Evolutionary conservation across 768 basidiomycete genomes (phyloP).

Genomic region (Paxillus involutus): DNA sequence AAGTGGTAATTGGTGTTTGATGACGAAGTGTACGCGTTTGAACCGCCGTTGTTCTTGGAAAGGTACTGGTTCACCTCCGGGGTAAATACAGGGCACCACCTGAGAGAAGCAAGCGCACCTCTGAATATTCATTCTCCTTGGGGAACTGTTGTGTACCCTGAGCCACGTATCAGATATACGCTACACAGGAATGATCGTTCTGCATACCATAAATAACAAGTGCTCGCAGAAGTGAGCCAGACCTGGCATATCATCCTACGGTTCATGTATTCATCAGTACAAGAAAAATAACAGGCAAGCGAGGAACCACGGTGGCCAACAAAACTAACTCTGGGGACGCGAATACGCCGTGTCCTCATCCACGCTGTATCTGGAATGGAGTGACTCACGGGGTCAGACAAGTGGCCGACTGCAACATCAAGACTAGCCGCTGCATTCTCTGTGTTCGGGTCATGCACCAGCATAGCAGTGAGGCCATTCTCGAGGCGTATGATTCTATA

Average conservation of each 20-base stretch:
- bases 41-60: constrained; percentile 79
- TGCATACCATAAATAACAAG: constrained; percentile 86
- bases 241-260: constrained; percentile 84
- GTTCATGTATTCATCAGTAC: neutral
- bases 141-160: constrained; percentile 85
- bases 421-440: constrained; percentile 96
- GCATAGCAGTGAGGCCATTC: constrained; percentile 84
- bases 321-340: neutral
- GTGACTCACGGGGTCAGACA: constrained; percentile 81
- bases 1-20: constrained; percentile 91
- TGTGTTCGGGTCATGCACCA: constrained; percentile 81
- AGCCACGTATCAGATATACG: constrained; percentile 1
- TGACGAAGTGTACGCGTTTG: constrained; percentile 92
- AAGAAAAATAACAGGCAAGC: neutral
- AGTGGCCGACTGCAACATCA: constrained; percentile 92
- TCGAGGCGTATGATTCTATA: constrained; percentile 82
- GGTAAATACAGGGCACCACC: neutral
- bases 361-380: neutral
- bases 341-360: neutral
- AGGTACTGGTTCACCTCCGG: constrained; percentile 49
- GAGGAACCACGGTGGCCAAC: neutral
- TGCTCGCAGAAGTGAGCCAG: constrained; percentile 97
- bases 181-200: neutral
- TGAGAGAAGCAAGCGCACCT: constrained; percentile 43
- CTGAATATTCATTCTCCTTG: constrained; percentile 91